These are phyloP conservation scores for Coccomyxa sp. DNA, from an alignment of 139 green algal species.

Conservation along the genomic window DNA sequence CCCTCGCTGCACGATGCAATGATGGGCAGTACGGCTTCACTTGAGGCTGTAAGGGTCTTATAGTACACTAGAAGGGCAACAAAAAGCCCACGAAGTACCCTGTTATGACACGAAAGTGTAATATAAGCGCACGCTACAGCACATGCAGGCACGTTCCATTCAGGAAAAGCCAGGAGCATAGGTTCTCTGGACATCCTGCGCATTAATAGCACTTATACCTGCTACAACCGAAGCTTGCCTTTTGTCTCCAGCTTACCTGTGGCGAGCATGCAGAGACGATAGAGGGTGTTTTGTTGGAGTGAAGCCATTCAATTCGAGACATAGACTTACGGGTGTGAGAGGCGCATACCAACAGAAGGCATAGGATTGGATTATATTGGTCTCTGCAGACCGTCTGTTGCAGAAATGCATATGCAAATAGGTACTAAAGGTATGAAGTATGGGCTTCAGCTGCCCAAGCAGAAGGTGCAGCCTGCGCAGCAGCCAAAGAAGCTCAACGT, in stretches of 20 bases:
- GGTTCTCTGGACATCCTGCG: too few relatives aligned
- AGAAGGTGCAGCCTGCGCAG: constrained; percentile 19
- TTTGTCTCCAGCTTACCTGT: neutral
- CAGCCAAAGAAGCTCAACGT: neutral
- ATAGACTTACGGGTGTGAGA: neutral
- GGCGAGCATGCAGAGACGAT: neutral
- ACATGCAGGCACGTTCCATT: too few relatives aligned
- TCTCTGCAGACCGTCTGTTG: neutral
- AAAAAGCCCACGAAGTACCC: too few relatives aligned
- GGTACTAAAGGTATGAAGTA: constrained; percentile 78
- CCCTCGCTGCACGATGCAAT: too few relatives aligned
- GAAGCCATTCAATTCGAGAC: neutral
- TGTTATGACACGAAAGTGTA: too few relatives aligned
- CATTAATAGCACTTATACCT: too few relatives aligned
- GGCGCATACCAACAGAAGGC: neutral
- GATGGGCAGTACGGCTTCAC: too few relatives aligned
- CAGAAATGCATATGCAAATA: constrained; percentile 28
- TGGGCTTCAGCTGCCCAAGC: constrained; percentile 46
- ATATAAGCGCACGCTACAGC: too few relatives aligned
- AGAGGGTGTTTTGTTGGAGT: neutral
- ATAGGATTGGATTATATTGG: neutral
- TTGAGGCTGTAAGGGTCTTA: too few relatives aligned
- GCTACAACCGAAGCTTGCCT: too few relatives aligned
- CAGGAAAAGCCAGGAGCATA: too few relatives aligned
- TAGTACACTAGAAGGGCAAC: too few relatives aligned